These are phyloP conservation scores for Exsudoporus floridanus DNA, from an alignment of 1,284 basidiomycete species.

Conservation along the genomic window DNA sequence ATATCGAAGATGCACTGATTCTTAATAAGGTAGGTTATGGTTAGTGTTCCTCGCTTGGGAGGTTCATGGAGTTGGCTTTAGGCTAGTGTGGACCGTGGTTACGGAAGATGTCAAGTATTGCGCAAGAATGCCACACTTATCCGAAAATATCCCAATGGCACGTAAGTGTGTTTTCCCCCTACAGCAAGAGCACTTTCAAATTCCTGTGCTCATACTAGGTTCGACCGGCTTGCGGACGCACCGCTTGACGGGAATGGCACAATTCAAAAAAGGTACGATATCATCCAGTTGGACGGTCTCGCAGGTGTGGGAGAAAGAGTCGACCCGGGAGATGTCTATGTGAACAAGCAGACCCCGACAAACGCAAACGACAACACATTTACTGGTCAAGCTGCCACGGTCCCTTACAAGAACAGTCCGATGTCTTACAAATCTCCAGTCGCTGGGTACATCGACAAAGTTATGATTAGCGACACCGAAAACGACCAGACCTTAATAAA, in stretches of 20 bases:
- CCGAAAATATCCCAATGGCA: slow-evolving; percentile 96
- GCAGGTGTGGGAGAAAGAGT: slow-evolving; percentile 94
- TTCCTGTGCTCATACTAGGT: slow-evolving; percentile 44
- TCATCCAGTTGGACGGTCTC: slow-evolving; percentile 90
- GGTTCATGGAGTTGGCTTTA: slow-evolving; percentile 33
- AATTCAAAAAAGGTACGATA: slow-evolving; percentile 82
- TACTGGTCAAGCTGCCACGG: slow-evolving; percentile 74
- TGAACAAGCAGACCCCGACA: slow-evolving; percentile 95
- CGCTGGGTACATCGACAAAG: slow-evolving; percentile 94
- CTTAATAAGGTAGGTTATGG: slow-evolving; percentile 74
- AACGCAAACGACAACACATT: slow-evolving; percentile 87
- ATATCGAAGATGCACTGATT: slow-evolving; percentile 99
- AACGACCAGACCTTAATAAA: slow-evolving; percentile 98
- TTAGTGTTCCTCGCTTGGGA: slow-evolving; percentile 2
- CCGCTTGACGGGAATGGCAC: slow-evolving; percentile 82
- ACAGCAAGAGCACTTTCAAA: slow-evolving; percentile 8
- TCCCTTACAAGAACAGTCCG: slow-evolving; percentile 86
- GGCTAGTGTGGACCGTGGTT: slow-evolving; percentile 95
- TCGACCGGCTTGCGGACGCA: slow-evolving; percentile 93
- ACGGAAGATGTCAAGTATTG: slow-evolving; percentile 96
- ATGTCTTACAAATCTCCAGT: slow-evolving; percentile 93
- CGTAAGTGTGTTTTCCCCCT: slow-evolving; percentile 54
- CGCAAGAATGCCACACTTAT: slow-evolving; percentile 95
- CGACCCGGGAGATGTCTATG: slow-evolving; percentile 90
- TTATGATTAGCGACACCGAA: slow-evolving; percentile 94